These are phyloP conservation scores for Mallotus repandus DNA, from an alignment of 441 rosid genomes.

Conservation along the genomic window DNA sequence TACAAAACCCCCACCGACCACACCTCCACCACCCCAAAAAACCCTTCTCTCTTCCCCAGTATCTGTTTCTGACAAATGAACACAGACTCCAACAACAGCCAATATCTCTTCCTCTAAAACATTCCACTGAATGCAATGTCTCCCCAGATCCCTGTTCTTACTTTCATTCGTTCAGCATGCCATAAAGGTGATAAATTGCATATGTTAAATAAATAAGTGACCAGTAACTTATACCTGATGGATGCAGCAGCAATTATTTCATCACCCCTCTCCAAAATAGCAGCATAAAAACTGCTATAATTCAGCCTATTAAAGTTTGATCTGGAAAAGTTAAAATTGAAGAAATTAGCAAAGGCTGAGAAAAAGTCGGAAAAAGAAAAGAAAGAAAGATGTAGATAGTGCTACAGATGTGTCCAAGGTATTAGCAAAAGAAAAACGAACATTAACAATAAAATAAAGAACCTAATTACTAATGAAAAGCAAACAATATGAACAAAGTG, in stretches of 20 bases:
- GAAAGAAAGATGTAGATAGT: neutral
- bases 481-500: neutral
- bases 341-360: conserved; percentile 1
- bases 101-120: neutral
- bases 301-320: conserved; percentile 91
- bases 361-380: neutral
- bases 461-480: neutral
- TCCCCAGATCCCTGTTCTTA: neutral
- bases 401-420: neutral
- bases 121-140: conserved; percentile 4
- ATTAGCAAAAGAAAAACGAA: neutral
- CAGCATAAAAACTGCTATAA: conserved; percentile 81
- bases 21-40: neutral
- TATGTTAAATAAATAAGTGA: conserved; percentile 5
- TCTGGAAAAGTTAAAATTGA: conserved; percentile 39
- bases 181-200: neutral
- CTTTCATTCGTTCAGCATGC: neutral
- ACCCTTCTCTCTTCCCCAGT: neutral
- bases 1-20: neutral
- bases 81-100: neutral
- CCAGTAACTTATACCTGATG: conserved; percentile 55
- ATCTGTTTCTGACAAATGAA: neutral
- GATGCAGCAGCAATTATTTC: conserved; percentile 94
- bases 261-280: conserved; percentile 88
- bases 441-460: neutral